A percentile compares a stretch with the other conserved stretches of the same genome.
Evolutionary conservation across 768 basidiomycete species (phyloP).

Genomic region (Strobilomyces dryophilus): DNA sequence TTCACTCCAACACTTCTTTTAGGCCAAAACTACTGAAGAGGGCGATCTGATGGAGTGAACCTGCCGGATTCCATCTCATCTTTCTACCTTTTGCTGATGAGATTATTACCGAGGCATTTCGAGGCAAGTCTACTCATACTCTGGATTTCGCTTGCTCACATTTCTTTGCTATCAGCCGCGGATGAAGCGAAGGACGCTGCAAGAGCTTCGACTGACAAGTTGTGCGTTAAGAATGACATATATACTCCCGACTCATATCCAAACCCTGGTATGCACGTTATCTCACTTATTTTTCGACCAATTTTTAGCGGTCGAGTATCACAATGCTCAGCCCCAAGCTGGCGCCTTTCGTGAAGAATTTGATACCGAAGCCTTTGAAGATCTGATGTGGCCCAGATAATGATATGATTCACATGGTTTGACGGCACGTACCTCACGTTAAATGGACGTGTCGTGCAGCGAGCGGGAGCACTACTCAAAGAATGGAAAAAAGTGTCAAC

Average conservation of each 20-base stretch:
- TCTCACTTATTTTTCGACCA: neutral
- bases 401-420: conserved; percentile 75
- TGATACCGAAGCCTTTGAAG: conserved; percentile 71
- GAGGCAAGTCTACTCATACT: conserved; percentile 42
- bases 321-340: conserved; percentile 88
- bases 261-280: conserved; percentile 66
- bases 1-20: neutral
- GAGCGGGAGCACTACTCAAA: conserved; percentile 63
- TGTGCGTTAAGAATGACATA: conserved; percentile 69
- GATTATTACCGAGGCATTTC: conserved; percentile 62
- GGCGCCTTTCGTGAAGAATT: conserved; percentile 91
- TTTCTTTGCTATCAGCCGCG: conserved; percentile 46
- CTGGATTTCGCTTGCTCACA: neutral
- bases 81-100: conserved; percentile 95
- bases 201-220: conserved; percentile 68
- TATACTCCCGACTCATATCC: conserved; percentile 90
- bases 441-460: conserved; percentile 33
- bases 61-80: conserved; percentile 90
- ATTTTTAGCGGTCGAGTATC: conserved; percentile 59
- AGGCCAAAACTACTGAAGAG: conserved; percentile 70
- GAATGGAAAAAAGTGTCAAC: conserved; percentile 62
- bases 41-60: conserved; percentile 75
- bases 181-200: conserved; percentile 67
- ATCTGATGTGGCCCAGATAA: conserved; percentile 76
- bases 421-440: conserved; percentile 2